Percentiles rank a stretch among this genome's conserved stretches.
phyloP scores from a whole-genome alignment of 148 eudicot genomes.

The Persicaria tinctoria region DNA sequence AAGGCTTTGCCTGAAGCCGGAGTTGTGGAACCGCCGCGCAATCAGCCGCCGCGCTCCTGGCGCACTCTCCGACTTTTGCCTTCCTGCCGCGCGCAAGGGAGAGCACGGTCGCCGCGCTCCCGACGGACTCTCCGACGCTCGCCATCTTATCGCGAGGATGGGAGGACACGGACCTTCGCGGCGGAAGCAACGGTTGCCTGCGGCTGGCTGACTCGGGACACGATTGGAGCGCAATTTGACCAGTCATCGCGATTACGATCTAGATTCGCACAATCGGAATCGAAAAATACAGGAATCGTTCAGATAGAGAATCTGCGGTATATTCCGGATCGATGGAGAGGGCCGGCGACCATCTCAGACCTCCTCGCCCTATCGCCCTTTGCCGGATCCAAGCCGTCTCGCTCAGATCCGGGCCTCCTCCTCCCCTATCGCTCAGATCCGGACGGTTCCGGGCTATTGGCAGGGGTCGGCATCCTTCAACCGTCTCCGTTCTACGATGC shows the following conservation, averaged over 20 bases:
- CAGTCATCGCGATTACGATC: background rate
- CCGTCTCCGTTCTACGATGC: too few relatives aligned
- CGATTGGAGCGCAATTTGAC: background rate
- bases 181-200: background rate
- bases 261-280: background rate
- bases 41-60: constrained; percentile 68
- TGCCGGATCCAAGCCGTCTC: too few relatives aligned
- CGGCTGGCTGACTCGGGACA: background rate
- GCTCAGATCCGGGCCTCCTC: too few relatives aligned
- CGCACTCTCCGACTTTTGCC: constrained; percentile 17
- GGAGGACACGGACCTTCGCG: background rate
- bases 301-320: background rate
- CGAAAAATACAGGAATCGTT: background rate
- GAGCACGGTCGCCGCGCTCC: constrained; percentile 53
- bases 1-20: constrained; percentile 37
- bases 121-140: constrained; percentile 26
- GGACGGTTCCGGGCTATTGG: too few relatives aligned
- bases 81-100: background rate
- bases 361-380: too few relatives aligned
- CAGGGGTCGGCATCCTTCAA: too few relatives aligned
- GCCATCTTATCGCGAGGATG: background rate
- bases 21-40: constrained; percentile 40
- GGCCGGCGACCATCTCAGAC: too few relatives aligned
- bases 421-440: too few relatives aligned
- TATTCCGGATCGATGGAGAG: background rate